A percentile compares a stretch with the other conserved stretches of the same genome.
These are phyloP conservation scores for Trichomonascaceae sp. DNA, from an alignment of 1,139 yeast species.

Conservation along the genomic window DNA sequence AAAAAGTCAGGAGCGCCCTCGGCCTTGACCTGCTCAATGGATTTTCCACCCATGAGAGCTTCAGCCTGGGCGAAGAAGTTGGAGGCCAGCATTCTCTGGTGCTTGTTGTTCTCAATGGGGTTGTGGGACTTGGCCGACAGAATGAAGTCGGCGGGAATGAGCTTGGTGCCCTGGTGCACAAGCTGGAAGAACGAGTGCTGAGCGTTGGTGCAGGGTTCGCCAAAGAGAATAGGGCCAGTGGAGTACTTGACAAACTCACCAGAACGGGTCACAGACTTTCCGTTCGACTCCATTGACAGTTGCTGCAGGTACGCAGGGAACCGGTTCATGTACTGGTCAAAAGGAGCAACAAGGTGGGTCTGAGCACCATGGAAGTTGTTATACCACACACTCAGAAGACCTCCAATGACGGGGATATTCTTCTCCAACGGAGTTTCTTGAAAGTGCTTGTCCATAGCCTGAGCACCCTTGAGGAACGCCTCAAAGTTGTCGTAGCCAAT, in stretches of 20 bases:
- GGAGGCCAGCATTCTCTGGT: conserved; percentile 95
- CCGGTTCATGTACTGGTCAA: conserved; percentile 95
- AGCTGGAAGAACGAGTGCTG: conserved; percentile 99
- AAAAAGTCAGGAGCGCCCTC: conserved; percentile 79
- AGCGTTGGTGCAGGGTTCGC: conserved; percentile 98
- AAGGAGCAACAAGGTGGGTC: conserved; percentile 96
- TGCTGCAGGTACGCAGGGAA: conserved; percentile 99
- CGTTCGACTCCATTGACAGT: conserved; percentile 97
- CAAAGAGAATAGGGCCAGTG: conserved; percentile 89
- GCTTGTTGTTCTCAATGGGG: conserved; percentile 88
- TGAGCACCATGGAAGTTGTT: conserved; percentile 96
- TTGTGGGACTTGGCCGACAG: conserved; percentile 96
- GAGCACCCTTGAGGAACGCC: conserved; percentile 88
- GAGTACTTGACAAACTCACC: conserved; percentile 85
- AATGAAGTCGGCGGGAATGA: conserved; percentile 93
- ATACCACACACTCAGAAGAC: conserved; percentile 91
- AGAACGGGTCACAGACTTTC: conserved; percentile 91
- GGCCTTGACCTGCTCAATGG: conserved; percentile 66
- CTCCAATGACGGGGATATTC: conserved; percentile 89
- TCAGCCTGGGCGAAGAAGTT: conserved; percentile 98
- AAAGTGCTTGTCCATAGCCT: conserved; percentile 91
- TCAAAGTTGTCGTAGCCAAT: conserved; percentile 92
- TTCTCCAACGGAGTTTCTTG: conserved; percentile 68
- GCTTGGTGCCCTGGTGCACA: conserved; percentile 97
- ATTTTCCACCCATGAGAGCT: conserved; percentile 94